phyloP scores from a whole-genome alignment of 2,329 filamentous ascomycete genomes.

The Penicillium hesseltinei region DNA sequence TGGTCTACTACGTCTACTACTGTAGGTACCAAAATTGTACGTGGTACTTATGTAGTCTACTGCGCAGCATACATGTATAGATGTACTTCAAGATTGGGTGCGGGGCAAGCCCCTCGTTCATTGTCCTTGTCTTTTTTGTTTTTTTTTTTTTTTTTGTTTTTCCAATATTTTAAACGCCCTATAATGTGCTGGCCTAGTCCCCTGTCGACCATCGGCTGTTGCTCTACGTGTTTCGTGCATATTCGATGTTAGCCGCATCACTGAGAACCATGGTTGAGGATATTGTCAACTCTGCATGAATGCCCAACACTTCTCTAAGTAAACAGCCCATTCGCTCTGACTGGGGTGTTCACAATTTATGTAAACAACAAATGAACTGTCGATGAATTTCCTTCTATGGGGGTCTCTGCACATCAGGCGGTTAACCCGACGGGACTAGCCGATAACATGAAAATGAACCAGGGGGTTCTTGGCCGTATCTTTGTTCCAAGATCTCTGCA shows the following conservation, averaged over 20 bases:
- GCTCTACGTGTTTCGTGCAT: slow-evolving; percentile 14
- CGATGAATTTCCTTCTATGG: slow-evolving; percentile 3
- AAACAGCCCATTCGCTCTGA: slow-evolving; percentile 22
- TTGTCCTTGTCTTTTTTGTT: neutral
- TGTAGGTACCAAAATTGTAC: slow-evolving; percentile 3
- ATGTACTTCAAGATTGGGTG: slow-evolving; percentile 6
- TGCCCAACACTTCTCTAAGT: slow-evolving; percentile 40
- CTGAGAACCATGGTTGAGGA: slow-evolving; percentile 23
- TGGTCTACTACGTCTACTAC: neutral
- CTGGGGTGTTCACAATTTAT: neutral
- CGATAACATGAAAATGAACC: neutral
- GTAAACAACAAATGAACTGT: neutral
- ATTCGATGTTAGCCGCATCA: slow-evolving; percentile 22
- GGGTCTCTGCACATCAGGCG: slow-evolving; percentile 5
- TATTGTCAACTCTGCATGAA: slow-evolving; percentile 37
- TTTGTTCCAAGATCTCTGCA: slow-evolving; percentile 10
- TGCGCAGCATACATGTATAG: slow-evolving; percentile 1
- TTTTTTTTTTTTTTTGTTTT: neutral
- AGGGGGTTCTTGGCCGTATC: slow-evolving; percentile 8
- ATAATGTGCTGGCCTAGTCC: slow-evolving; percentile 8
- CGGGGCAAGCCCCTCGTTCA: neutral
- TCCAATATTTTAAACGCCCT: slow-evolving; percentile 1
- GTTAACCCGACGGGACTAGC: slow-evolving; percentile 9
- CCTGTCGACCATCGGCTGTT: slow-evolving; percentile 10
- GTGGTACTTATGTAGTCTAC: slow-evolving; percentile 2